Percentiles rank a stretch among this genome's conserved stretches.
phyloP scores from a whole-genome alignment of 306 rosid genomes.

The Gleditsia sinensis region DNA sequence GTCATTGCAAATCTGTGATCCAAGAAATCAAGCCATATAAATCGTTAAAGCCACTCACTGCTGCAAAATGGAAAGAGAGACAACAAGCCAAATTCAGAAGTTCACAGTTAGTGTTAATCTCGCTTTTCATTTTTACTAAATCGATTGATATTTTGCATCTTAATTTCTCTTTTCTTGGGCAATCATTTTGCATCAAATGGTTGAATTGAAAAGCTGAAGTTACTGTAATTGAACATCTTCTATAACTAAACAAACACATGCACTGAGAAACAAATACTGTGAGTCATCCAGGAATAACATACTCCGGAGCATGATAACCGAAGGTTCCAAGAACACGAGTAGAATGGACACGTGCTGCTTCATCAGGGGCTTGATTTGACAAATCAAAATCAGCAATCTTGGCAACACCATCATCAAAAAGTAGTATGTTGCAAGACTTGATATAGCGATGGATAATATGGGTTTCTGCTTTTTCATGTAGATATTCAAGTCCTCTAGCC shows the following conservation, averaged over 20 bases:
- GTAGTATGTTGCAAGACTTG: constrained; percentile 78
- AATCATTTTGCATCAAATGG: not conserved
- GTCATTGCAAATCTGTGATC: constrained; percentile 83
- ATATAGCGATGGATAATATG: constrained; percentile 78
- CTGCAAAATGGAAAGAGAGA: constrained; percentile 20
- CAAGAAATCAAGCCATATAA: constrained; percentile 17
- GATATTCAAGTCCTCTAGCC: constrained; percentile 78
- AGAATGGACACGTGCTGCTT: constrained; percentile 81
- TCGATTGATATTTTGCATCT: not conserved
- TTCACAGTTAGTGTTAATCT: not conserved
- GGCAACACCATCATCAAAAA: constrained; percentile 68
- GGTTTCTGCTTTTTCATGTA: constrained; percentile 76
- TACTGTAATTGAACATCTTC: not conserved
- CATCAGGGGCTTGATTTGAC: constrained; percentile 86
- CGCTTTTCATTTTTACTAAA: not conserved
- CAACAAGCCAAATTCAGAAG: not conserved
- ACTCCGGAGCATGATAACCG: constrained; percentile 95
- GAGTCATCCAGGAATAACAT: constrained; percentile 39
- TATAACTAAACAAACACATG: too few species aligned
- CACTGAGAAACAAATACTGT: too few species aligned
- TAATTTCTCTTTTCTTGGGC: too few species aligned
- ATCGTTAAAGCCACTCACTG: constrained; percentile 6
- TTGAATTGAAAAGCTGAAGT: not conserved
- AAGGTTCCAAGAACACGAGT: constrained; percentile 94
- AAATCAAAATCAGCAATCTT: constrained; percentile 86